phyloP scores from a whole-genome alignment of 306 rosid species.

The Lathyrus tuberosus region DNA sequence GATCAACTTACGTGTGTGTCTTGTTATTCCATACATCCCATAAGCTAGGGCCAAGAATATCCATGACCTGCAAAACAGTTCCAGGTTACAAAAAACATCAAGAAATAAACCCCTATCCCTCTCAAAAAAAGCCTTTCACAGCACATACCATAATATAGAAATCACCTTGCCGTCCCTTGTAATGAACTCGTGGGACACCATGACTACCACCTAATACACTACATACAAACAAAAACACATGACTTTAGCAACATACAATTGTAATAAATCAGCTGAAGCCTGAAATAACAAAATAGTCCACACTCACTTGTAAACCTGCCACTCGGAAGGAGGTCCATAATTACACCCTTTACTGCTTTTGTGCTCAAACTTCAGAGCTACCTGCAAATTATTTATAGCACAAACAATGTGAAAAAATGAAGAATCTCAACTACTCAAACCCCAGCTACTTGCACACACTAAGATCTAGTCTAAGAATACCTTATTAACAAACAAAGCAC shows the following conservation, averaged over 20 bases:
- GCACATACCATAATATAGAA: slow-evolving; percentile 83
- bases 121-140: neutral
- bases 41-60: slow-evolving; percentile 89
- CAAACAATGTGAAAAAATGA: slow-evolving; percentile 8
- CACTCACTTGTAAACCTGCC: slow-evolving; percentile 95
- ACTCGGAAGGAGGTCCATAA: slow-evolving; percentile 93
- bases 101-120: slow-evolving; percentile 30
- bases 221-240: slow-evolving; percentile 13
- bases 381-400: slow-evolving; percentile 48
- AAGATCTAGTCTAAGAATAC: slow-evolving; percentile 4
- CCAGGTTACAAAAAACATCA: slow-evolving; percentile 9
- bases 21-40: slow-evolving; percentile 93
- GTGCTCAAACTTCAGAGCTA: slow-evolving; percentile 94
- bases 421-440: slow-evolving; percentile 11
- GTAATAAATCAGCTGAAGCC: neutral
- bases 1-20: slow-evolving; percentile 64
- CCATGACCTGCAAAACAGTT: slow-evolving; percentile 74
- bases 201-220: slow-evolving; percentile 95
- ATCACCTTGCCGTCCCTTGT: slow-evolving; percentile 90
- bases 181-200: slow-evolving; percentile 91
- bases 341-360: slow-evolving; percentile 92
- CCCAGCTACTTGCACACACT: slow-evolving; percentile 41
- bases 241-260: slow-evolving; percentile 22
- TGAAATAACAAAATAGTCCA: neutral
- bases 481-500: neutral